Base-by-base conservation (phyloP, 2,329 filamentous ascomycete genomes). In the Tolypocladium tropicale region DNA sequence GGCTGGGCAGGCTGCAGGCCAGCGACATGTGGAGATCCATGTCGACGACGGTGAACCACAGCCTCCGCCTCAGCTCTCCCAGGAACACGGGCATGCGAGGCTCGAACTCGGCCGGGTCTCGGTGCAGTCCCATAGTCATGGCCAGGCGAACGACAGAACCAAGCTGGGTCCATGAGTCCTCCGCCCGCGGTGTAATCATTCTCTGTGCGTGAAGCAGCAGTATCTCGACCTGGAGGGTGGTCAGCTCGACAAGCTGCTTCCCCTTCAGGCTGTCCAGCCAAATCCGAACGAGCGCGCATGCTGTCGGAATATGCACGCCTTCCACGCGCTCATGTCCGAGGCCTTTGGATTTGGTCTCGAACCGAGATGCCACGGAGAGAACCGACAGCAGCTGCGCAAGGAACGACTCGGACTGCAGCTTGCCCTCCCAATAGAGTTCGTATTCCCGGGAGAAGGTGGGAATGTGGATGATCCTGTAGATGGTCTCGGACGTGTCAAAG, bases 81-180 rank as follows among this genome's bases (percentile, higher is more conserved):
- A 76, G 71, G 61, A 80, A 82, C 0, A 77, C 70, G 6, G 72
- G 70, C 53, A 82, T 75, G 33, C 75, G 73, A 4, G 72, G 69
- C 30, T 74, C 71, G 55, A 78, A 81, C 60, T 83, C 80, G 16
- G 76, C 76, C 3, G 80, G 78, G 54, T 83, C 80, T 4, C 79
- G 74, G 60, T 83, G 80, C 51, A 83, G 68, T 3, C 79, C 80
- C 78, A 83, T 82, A 3, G 76, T 78, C 79, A 82, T 82, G 33
- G 78, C 80, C 70, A 80, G 78, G 18, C 80, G 76, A 6, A 81
- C 74, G 46, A 82, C 75, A 54, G 75, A 74, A 6, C 80, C 80
- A n/a, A 82, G 67, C 55, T 80, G 77, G 16, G 75, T 74, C 80
- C 80, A 83, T 0, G 76, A 71, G 53, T 79, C 76, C 54, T 81